These are phyloP conservation scores for Achaetomium macrosporum DNA, from an alignment of 2,329 filamentous ascomycete genomes.

Conservation along the genomic window DNA sequence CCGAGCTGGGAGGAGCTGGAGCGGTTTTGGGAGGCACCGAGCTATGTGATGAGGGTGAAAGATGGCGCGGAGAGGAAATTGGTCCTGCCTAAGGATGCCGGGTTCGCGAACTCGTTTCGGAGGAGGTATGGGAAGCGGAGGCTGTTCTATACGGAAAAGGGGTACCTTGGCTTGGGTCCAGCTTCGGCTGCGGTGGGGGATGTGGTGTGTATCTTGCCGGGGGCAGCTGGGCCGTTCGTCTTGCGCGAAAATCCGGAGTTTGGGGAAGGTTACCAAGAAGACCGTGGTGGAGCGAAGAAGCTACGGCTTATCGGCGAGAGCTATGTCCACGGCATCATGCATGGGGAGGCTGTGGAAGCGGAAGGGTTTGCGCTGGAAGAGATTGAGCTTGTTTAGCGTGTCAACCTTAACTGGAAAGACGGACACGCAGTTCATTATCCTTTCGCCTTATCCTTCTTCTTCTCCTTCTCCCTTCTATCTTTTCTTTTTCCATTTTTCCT, in stretches of 20 bases:
- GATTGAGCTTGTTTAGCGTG: constrained; percentile 2
- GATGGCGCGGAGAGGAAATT: background rate
- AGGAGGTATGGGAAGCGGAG: constrained; percentile 12
- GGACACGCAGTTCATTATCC: too few relatives aligned
- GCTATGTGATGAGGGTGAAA: constrained; percentile 12
- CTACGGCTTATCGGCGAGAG: constrained; percentile 10
- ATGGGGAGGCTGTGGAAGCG: constrained; percentile 5
- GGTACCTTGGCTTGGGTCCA: constrained; percentile 12
- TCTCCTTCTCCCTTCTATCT: too few relatives aligned
- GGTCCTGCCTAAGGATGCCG: constrained; percentile 5
- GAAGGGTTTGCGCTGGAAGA: constrained; percentile 6
- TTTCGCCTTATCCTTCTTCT: too few relatives aligned
- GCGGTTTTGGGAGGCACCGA: constrained; percentile 7
- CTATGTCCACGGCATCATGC: constrained; percentile 15
- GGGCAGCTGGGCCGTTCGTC: constrained; percentile 11
- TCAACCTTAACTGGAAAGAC: too few relatives aligned
- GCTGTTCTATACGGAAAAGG: constrained; percentile 13
- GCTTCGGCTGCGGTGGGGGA: constrained; percentile 9
- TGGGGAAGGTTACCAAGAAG: background rate
- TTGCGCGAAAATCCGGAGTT: background rate
- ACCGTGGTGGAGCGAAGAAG: background rate
- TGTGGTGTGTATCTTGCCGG: constrained; percentile 11
- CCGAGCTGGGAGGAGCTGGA: constrained; percentile 13
- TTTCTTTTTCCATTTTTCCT: too few relatives aligned
- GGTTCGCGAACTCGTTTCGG: constrained; percentile 9